Percentiles rank a stretch among this genome's conserved stretches.
Conservation (phyloP, 352 stramenopile species). For the Phytopythium sindhum region DNA sequence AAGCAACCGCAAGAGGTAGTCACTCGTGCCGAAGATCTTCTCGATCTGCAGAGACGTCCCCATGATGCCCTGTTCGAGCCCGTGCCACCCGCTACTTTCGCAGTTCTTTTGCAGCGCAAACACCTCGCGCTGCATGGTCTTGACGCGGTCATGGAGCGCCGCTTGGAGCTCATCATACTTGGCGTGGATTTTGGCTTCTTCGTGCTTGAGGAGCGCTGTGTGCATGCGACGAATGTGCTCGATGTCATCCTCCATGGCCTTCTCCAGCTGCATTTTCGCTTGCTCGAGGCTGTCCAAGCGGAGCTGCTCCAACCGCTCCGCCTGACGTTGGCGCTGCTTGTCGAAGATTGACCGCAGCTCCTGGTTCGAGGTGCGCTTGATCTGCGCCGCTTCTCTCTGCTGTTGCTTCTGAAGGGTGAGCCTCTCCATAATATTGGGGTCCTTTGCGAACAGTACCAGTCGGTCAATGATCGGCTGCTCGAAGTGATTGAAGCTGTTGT, state of each 20-base stretch:
- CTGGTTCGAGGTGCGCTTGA: constrained; percentile 42
- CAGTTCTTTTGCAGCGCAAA: constrained; percentile 46
- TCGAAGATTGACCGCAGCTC: constrained; percentile 52
- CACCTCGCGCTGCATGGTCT: constrained; percentile 40
- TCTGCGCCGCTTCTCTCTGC: constrained; percentile 41
- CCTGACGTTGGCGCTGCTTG: constrained; percentile 30
- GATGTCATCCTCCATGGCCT: constrained; percentile 55
- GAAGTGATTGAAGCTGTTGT: constrained; percentile 62
- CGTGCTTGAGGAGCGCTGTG: constrained; percentile 41
- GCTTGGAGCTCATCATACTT: constrained; percentile 54
- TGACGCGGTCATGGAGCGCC: constrained; percentile 30
- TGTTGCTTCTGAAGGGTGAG: constrained; percentile 47
- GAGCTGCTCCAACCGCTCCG: constrained; percentile 36
- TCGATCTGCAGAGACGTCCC: constrained; percentile 55
- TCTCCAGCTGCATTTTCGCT: constrained; percentile 46
- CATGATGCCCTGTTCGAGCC: constrained; percentile 54
- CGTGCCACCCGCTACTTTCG: constrained; percentile 46
- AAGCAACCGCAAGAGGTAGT: constrained; percentile 66
- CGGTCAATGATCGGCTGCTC: constrained; percentile 68
- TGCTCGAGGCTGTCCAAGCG: constrained; percentile 32
- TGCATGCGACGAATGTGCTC: constrained; percentile 65
- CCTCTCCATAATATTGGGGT: constrained; percentile 54
- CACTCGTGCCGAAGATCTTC: constrained; percentile 62
- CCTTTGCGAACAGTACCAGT: constrained; percentile 61
- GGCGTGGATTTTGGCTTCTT: constrained; percentile 57